A percentile compares a stretch with the other conserved stretches of the same genome.
Conservation (phyloP, 176 grass and related monocot genomes). For the Ensete glaucum region DNA sequence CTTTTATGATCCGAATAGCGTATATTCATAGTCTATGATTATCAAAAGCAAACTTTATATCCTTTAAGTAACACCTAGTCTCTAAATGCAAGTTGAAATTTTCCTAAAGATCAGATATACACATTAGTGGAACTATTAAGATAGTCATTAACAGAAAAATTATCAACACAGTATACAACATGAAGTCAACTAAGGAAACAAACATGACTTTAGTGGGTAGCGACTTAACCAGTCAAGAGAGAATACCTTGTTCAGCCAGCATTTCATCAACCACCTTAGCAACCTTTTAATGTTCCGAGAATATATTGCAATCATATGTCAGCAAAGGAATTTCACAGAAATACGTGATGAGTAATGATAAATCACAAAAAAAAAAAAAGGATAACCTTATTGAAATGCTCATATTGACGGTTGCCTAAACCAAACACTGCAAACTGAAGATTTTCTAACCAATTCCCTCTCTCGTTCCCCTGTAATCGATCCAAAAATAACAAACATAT, state of each 20-base stretch:
- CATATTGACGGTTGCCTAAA: constrained; percentile 84
- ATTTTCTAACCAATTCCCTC: constrained; percentile 39
- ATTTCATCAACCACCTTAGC: constrained; percentile 63
- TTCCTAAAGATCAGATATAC: no score
- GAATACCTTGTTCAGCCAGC: constrained; percentile 66
- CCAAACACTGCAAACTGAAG: constrained; percentile 85
- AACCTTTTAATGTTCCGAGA: constrained; percentile 39
- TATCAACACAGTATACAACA: no score
- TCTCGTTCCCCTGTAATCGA: constrained; percentile 53
- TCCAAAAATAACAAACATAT: constrained; percentile 7
- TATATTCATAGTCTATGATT: no score
- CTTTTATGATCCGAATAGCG: no score
- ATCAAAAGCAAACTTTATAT: no score
- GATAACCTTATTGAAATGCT: constrained; percentile 85
- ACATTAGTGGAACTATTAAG: no score
- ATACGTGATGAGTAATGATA: no score
- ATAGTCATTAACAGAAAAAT: no score
- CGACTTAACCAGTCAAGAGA: not conserved
- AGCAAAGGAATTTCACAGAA: not conserved
- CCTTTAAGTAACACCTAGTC: no score
- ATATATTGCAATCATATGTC: not conserved
- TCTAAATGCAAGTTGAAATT: no score
- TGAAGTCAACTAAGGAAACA: not conserved
- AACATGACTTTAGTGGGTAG: not conserved
- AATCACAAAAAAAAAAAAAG: constrained; percentile 2